Percentiles rank a stretch among this genome's conserved stretches.
Evolutionary conservation across 805 yeast genomes (phyloP).

Genomic region (Myxozyma mucilagina): DNA sequence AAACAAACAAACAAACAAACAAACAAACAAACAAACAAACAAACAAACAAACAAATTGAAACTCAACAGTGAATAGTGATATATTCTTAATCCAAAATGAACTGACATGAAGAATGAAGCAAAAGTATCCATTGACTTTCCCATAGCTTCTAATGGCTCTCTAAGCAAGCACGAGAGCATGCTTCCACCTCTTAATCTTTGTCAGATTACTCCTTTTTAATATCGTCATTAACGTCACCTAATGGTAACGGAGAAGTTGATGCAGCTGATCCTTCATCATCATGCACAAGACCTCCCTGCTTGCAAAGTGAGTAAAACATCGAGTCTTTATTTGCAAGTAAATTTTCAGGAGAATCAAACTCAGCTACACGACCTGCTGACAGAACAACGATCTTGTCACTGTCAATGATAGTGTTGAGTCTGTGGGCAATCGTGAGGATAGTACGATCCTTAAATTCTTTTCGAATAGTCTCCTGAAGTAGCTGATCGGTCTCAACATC

Average conservation of each 20-base stretch:
- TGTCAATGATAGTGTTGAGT: conserved; percentile 80
- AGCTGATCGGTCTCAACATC: conserved; percentile 83
- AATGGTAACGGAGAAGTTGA: background rate
- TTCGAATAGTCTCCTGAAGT: conserved; percentile 76
- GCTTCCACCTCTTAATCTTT: background rate
- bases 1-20: no score
- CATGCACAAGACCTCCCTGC: conserved; percentile 61
- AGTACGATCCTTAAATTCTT: conserved; percentile 70
- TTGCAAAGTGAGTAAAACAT: conserved; percentile 78
- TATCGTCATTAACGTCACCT: conserved; percentile 1
- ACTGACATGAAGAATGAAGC: no score
- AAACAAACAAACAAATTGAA: no score
- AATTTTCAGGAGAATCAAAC: conserved; percentile 69
- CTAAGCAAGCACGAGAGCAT: no score
- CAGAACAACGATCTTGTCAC: conserved; percentile 74
- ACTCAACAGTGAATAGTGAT: no score
- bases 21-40: no score
- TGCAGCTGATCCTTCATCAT: background rate
- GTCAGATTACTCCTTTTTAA: conserved; percentile 6
- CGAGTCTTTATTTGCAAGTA: conserved; percentile 65
- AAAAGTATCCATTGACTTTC: no score
- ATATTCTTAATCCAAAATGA: no score
- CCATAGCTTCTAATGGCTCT: no score
- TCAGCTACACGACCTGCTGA: conserved; percentile 74
- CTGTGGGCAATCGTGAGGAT: conserved; percentile 89